These are phyloP conservation scores for Dalbergia cochinchinensis DNA, from an alignment of 306 rosid genomes.

Conservation along the genomic window DNA sequence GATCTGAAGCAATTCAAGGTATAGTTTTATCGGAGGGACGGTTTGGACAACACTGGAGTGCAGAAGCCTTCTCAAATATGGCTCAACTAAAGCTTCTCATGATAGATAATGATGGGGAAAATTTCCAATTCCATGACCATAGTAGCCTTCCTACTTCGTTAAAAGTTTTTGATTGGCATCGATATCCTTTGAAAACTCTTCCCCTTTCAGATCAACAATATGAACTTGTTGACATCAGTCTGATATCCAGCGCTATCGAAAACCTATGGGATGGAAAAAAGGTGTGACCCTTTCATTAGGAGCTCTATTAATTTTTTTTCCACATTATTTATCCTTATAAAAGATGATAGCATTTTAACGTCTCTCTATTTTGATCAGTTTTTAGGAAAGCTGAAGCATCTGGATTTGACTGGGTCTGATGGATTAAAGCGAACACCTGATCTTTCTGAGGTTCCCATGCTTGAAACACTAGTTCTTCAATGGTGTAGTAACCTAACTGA, in stretches of 20 bases:
- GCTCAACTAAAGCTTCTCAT: background rate
- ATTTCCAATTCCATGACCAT: background rate
- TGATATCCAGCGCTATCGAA: background rate
- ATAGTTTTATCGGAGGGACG: background rate
- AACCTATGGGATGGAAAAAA: conserved; percentile 9
- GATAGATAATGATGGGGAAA: no score
- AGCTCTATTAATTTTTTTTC: background rate
- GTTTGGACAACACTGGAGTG: background rate
- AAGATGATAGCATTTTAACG: no score
- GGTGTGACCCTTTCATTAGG: background rate
- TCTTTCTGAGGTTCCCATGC: no score
- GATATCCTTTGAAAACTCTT: conserved; percentile 11
- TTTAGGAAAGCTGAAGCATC: no score
- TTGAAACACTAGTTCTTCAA: background rate
- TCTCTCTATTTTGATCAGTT: no score
- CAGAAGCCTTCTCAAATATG: conserved; percentile 23
- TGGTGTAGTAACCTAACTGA: background rate
- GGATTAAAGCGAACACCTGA: no score
- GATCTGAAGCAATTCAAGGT: background rate
- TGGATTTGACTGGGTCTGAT: no score
- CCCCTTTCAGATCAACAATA: background rate
- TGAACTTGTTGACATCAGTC: conserved; percentile 29
- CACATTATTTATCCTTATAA: no score
- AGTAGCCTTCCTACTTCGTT: background rate
- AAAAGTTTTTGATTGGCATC: background rate